Evolutionary conservation across 768 basidiomycete species (phyloP), one percentile per base, ranked within the genome.

Genomic region (Psilocybe sp.): DNA sequence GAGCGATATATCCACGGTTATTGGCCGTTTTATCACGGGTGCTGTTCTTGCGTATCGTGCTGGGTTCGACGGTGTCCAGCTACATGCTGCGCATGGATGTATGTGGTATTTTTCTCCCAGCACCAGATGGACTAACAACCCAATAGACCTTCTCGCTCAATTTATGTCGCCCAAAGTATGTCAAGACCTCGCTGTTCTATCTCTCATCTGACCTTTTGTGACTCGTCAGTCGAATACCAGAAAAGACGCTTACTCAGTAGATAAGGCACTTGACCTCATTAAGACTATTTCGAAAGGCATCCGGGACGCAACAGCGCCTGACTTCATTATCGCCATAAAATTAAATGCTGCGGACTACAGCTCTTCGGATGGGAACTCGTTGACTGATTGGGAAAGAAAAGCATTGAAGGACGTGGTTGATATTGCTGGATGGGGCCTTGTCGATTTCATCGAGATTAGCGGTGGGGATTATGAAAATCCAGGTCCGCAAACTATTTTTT

Each of bases 41-140:
- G 89, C 92, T 0, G 60, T 66, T 37, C 58, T 89, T 31, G 91
- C 90, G 8, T 64, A 73, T 14, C 63, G 77, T 46, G 69, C 85
- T 36, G 91, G 90, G 0, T 95, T 93, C 63, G 90, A 96, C 54
- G 94, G 95, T 0, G 70, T 96, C 3, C 81, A 97, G 60, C 53
- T 98, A 9, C 95, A 97, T 63, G 86, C 75, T 19, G 85, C 85
- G 1, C 92, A 95, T 65, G 92, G 92, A 34, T 94, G 88, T 91
- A 47, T 66, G 88, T 79, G 4, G 31, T 15, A 15, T 51, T 31
- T 28, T 11, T 16, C 40, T 11, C 35, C 37, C 9, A 37, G 38
- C 43, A 33, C 2, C 1, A 44, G 33, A 10, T 20, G 15, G 44
- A 46, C 20, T 10, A n/a, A 39, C 14, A 23, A 15, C 49, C 40